A percentile compares a stretch with the other conserved stretches of the same genome.
These are phyloP conservation scores for Pyrenophora teres DNA, from an alignment of 2,329 filamentous ascomycete genomes.

Conservation along the genomic window DNA sequence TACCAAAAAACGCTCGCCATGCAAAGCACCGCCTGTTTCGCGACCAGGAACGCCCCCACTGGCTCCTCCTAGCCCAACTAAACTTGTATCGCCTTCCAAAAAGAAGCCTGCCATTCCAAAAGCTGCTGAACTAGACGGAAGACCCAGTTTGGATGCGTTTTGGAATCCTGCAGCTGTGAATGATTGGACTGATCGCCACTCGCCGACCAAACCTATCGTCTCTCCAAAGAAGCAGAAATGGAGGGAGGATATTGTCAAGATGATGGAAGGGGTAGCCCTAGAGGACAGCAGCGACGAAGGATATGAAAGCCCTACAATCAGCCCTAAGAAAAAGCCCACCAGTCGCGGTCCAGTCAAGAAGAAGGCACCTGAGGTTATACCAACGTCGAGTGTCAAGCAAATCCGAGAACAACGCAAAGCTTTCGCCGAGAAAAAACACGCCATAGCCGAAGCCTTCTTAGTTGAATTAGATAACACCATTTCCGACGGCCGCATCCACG, in stretches of 20 bases:
- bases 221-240: conserved; percentile 45
- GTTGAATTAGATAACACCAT: conserved; percentile 69
- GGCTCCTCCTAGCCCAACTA: conserved; percentile 33
- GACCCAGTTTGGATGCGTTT: conserved; percentile 47
- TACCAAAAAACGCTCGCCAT: conserved; percentile 39
- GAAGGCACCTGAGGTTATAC: neutral
- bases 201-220: conserved; percentile 41
- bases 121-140: conserved; percentile 28
- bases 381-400: conserved; percentile 25
- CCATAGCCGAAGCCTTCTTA: conserved; percentile 68
- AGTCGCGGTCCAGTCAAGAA: conserved; percentile 21
- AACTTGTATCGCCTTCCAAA: conserved; percentile 47
- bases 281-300: conserved; percentile 33
- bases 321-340: conserved; percentile 26
- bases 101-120: conserved; percentile 39
- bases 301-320: conserved; percentile 25
- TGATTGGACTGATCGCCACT: conserved; percentile 44
- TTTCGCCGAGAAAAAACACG: conserved; percentile 67
- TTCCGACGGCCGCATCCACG: conserved; percentile 62
- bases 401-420: conserved; percentile 52
- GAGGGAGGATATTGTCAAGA: conserved; percentile 34
- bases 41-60: conserved; percentile 41
- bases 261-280: conserved; percentile 32
- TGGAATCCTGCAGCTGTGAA: conserved; percentile 46
- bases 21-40: conserved; percentile 38